phyloP scores from a whole-genome alignment of 495 filamentous ascomycete genomes.

The Hypoxylon subgilvum region DNA sequence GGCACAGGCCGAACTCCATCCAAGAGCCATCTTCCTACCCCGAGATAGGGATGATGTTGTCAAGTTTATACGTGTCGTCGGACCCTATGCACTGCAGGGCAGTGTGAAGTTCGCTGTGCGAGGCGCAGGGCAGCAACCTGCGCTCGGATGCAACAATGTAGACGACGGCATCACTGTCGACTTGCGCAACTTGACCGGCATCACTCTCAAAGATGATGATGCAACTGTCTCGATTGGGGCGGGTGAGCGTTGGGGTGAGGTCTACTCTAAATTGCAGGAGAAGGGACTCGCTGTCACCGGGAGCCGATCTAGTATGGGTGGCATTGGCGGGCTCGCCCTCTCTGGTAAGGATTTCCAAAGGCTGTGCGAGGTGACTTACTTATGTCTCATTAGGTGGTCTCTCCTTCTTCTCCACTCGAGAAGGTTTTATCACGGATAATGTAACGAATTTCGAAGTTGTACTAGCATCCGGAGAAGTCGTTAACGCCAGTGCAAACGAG shows the following conservation, averaged over 20 bases:
- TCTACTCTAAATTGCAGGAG: constrained; percentile 1
- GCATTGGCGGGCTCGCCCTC: constrained; percentile 17
- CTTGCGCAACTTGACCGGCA: background rate
- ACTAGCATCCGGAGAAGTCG: background rate
- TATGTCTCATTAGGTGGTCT: background rate
- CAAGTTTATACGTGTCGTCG: too few relatives aligned
- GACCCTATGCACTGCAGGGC: too few relatives aligned
- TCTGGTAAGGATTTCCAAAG: background rate
- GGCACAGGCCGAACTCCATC: too few relatives aligned
- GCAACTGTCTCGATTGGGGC: constrained; percentile 10
- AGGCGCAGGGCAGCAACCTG: background rate
- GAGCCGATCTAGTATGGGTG: background rate
- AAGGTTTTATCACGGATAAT: too few relatives aligned
- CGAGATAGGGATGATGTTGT: too few relatives aligned
- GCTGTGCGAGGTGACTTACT: background rate
- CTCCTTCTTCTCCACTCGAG: too few relatives aligned
- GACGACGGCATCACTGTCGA: constrained; percentile 12
- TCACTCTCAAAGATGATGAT: constrained; percentile 2
- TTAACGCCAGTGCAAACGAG: too few relatives aligned
- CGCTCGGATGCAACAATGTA: background rate
- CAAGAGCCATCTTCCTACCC: too few relatives aligned
- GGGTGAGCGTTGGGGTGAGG: constrained; percentile 14
- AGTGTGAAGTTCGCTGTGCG: background rate
- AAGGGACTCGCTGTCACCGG: constrained; percentile 4
- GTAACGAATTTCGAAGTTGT: too few relatives aligned